phyloP scores from a whole-genome alignment of 371 early-diverging fungal species.

The Blastocladiella emersonii region DNA sequence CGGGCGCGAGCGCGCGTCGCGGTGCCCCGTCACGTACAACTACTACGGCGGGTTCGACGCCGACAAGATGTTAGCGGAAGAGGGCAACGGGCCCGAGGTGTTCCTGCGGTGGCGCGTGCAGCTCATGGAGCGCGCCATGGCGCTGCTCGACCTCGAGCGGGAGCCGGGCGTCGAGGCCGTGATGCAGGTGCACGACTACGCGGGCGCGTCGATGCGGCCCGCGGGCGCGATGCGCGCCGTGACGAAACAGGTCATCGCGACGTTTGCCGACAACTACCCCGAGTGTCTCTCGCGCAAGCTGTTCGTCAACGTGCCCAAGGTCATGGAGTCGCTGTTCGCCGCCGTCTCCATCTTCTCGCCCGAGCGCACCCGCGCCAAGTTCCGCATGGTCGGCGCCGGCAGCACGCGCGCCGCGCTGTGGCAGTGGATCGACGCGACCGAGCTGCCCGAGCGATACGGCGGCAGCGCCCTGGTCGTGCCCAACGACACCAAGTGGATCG shows the following conservation, averaged over 20 bases:
- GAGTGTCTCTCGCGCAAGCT: constrained; percentile 15
- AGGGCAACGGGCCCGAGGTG: constrained; percentile 3
- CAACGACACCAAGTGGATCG: neutral
- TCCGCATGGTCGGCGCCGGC: constrained; percentile 3
- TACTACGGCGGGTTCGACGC: constrained; percentile 8
- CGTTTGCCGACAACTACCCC: constrained; percentile 16
- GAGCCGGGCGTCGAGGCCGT: constrained; percentile 6
- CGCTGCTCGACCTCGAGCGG: constrained; percentile 11
- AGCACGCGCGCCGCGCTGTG: constrained; percentile 1
- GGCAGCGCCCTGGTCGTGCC: neutral
- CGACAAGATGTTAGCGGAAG: neutral
- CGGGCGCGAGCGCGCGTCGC: constrained; percentile 9
- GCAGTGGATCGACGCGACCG: neutral
- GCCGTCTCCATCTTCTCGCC: constrained; percentile 9
- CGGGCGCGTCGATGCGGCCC: constrained; percentile 9
- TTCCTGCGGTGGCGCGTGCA: constrained; percentile 18
- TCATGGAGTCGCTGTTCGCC: constrained; percentile 12
- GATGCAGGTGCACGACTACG: constrained; percentile 16
- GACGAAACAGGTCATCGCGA: constrained; percentile 12
- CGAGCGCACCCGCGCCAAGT: constrained; percentile 12
- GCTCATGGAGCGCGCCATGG: constrained; percentile 16
- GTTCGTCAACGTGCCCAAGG: constrained; percentile 11
- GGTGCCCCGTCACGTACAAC: constrained; percentile 16
- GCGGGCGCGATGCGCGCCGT: constrained; percentile 11
- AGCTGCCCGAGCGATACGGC: neutral